Evolutionary conservation across 2,329 filamentous ascomycete species (phyloP).

Genomic region (Verticillium alfalfae): DNA sequence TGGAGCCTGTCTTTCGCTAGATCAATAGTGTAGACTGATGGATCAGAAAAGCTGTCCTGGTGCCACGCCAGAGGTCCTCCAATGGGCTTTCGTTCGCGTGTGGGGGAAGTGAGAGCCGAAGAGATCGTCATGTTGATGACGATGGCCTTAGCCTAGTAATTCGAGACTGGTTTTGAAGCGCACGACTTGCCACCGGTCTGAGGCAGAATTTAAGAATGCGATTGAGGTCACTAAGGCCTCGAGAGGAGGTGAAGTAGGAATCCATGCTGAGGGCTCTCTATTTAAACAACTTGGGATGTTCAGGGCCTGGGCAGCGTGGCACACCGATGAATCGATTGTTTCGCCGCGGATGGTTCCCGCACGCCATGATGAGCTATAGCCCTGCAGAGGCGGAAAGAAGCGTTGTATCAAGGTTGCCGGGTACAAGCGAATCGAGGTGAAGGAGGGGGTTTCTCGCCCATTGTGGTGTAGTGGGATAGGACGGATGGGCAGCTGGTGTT

Average conservation of each 20-base stretch:
- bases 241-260: neutral
- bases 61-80: neutral
- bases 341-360: neutral
- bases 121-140: neutral
- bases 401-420: neutral
- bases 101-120: neutral
- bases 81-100: neutral
- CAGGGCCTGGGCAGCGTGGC: neutral
- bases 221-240: too few species aligned
- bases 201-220: neutral
- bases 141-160: neutral
- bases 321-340: neutral
- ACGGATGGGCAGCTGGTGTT: neutral
- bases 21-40: neutral
- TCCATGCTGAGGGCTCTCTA: neutral
- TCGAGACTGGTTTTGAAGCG: neutral
- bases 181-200: neutral
- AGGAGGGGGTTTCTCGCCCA: neutral
- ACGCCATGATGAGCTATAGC: neutral
- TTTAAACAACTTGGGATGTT: neutral
- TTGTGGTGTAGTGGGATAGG: neutral
- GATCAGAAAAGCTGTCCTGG: neutral
- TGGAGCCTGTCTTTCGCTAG: neutral
- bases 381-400: neutral
- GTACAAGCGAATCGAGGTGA: neutral